Percentiles rank a stretch among this genome's conserved stretches.
Conservation (phyloP, 108 stramenopile species). For the Fragilariopsis cylindrus region DNA sequence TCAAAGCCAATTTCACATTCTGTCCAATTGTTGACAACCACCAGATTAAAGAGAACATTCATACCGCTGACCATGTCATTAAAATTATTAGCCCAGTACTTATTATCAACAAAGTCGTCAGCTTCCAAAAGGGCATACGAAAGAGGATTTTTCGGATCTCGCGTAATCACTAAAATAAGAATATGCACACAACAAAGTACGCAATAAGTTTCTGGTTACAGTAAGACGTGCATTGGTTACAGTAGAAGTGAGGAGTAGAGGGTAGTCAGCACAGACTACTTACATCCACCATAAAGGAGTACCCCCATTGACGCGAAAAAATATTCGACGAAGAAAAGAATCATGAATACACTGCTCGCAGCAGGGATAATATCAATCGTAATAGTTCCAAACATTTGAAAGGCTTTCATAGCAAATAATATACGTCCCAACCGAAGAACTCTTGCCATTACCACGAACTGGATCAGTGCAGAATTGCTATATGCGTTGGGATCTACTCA, state of each 20-base stretch:
- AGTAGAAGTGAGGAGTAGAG: no score
- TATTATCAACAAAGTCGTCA: conserved; percentile 57
- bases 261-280: not conserved
- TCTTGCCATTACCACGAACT: conserved; percentile 72
- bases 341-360: conserved; percentile 43
- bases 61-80: conserved; percentile 77
- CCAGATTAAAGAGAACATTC: conserved; percentile 78
- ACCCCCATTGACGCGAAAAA: conserved; percentile 66
- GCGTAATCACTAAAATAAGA: conserved; percentile 26
- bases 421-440: conserved; percentile 72
- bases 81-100: conserved; percentile 86
- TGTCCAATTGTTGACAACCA: conserved; percentile 88
- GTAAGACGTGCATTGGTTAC: no score
- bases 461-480: conserved; percentile 59
- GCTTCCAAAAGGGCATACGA: conserved; percentile 49
- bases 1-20: conserved; percentile 52
- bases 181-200: not conserved
- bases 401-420: conserved; percentile 48
- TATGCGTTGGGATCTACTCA: conserved; percentile 50
- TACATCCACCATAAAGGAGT: conserved; percentile 62
- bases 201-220: no score
- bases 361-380: conserved; percentile 59
- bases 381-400: conserved; percentile 59
- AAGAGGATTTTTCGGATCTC: conserved; percentile 61
- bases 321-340: conserved; percentile 61